phyloP scores from a whole-genome alignment of 441 rosid genomes.

The Pelargonium exstipulatum region DNA sequence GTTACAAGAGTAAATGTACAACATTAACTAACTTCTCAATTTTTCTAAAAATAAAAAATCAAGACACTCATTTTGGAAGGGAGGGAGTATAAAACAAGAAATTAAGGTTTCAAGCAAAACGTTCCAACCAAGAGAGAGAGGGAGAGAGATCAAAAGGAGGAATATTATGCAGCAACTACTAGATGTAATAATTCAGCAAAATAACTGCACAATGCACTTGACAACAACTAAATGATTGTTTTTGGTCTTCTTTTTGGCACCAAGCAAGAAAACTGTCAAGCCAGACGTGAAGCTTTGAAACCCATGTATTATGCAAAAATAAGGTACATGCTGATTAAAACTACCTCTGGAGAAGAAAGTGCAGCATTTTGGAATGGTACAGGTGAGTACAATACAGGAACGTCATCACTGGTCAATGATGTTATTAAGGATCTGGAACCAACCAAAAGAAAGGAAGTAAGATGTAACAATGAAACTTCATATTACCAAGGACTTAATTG shows the following conservation, averaged over 20 bases:
- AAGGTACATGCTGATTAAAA: neutral
- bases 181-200: neutral
- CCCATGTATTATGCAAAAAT: neutral
- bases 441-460: slow-evolving; percentile 23
- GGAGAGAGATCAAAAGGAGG: neutral
- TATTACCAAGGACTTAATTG: neutral
- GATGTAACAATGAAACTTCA: slow-evolving; percentile 15
- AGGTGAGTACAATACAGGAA: slow-evolving; percentile 74
- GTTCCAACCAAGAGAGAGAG: neutral
- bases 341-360: slow-evolving; percentile 45
- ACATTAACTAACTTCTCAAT: too few relatives aligned
- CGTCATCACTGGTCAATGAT: slow-evolving; percentile 56
- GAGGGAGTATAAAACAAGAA: neutral
- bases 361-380: slow-evolving; percentile 78
- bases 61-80: too few relatives aligned
- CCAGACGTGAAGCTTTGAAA: too few relatives aligned
- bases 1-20: too few relatives aligned
- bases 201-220: neutral
- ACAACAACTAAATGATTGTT: neutral
- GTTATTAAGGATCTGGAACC: slow-evolving; percentile 62
- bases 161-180: neutral
- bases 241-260: neutral
- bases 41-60: too few relatives aligned
- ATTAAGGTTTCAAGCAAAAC: neutral
- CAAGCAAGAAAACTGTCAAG: neutral